Evolutionary conservation across 2,329 filamentous ascomycete genomes (phyloP).

Genomic region (Diplodia intermedia): DNA sequence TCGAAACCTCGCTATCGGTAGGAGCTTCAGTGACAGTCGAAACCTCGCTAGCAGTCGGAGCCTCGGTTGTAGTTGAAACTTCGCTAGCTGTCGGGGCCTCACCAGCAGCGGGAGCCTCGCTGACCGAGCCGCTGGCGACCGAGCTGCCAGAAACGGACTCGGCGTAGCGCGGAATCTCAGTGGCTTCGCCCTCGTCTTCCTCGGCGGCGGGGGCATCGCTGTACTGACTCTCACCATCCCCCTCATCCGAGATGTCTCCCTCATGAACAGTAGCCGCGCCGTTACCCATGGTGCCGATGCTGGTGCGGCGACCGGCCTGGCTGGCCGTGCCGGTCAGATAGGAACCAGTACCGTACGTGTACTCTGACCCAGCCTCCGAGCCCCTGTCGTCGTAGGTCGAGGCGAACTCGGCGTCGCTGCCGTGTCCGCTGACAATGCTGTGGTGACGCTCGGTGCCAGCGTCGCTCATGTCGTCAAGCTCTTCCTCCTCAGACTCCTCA

Average conservation of each 20-base stretch:
- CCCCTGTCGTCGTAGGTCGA: conserved; percentile 55
- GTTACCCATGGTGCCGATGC: conserved; percentile 44
- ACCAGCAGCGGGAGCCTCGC: not conserved
- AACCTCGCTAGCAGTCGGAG: not conserved
- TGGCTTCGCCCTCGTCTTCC: conserved; percentile 35
- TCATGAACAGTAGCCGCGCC: conserved; percentile 10
- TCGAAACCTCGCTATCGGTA: not conserved
- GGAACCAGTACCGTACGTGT: conserved; percentile 56
- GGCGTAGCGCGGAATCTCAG: conserved; percentile 28
- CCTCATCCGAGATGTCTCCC: conserved; percentile 36
- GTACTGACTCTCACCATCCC: conserved; percentile 35
- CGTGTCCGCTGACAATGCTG: conserved; percentile 44
- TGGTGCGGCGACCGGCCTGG: conserved; percentile 54
- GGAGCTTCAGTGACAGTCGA: not conserved
- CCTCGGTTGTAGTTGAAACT: not conserved
- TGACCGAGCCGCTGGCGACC: conserved; percentile 2
- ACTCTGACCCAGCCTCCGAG: conserved; percentile 49
- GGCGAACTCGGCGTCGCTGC: conserved; percentile 56
- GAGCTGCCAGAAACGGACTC: conserved; percentile 25
- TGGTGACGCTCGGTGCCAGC: conserved; percentile 51
- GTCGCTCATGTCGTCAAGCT: conserved; percentile 41
- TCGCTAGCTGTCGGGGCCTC: conserved; percentile 1
- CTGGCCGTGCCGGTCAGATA: conserved; percentile 59
- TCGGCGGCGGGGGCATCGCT: not conserved
- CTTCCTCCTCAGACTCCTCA: conserved; percentile 48